Evolutionary conservation across 768 basidiomycete genomes (phyloP), one percentile per base, ranked within the genome.

Genomic region (Exsudoporus frostii): DNA sequence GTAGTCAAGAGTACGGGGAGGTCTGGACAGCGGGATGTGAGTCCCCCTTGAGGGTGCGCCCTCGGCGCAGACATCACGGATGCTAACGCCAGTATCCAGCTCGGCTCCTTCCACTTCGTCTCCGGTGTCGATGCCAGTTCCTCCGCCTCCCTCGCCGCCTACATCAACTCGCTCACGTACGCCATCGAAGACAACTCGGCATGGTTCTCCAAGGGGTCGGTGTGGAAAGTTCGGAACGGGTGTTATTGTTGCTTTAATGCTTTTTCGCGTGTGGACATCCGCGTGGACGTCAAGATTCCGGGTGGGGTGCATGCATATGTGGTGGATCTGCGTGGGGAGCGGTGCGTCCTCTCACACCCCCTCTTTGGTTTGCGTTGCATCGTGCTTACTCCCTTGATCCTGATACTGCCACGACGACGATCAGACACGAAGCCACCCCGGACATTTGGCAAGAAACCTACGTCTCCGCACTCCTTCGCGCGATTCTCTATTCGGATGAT

Each of bases 81-180:
- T 15, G 7, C 44, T 45, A 3, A 45, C 30, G 9, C 30, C 44
- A 32, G 15, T 15, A 3, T 24, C 17, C 33, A 97, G 94, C 77
- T 92, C 53, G 92, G 93, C 36, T 98, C 96, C 33, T 98, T 98
- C 69, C 97, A 99, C 73, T 98, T 92, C 62, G 83, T 97, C 53
- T 99, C 97, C 0, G 96, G 97, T n/a, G 92, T 99, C 48, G 97
- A 99, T 70, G 93, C 96, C 1, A 98, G 94, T 17, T 97, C 96
- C 7, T 98, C 95, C 19, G 97, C 97, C 4, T 96, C 94, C 0
- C 80, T 99, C 27, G 97, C 97, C 5, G 96, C 97, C 11, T 99
- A 99, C 72, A 90, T 98, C 71, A 98, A 99, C 74, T 97, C 94
- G 22, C 79, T 98, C n/a, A 96, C 92, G 7, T 98, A 98, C 66